Evolutionary conservation across 2,329 filamentous ascomycete genomes (phyloP).

Genomic region (Arthrobotrys iridis): DNA sequence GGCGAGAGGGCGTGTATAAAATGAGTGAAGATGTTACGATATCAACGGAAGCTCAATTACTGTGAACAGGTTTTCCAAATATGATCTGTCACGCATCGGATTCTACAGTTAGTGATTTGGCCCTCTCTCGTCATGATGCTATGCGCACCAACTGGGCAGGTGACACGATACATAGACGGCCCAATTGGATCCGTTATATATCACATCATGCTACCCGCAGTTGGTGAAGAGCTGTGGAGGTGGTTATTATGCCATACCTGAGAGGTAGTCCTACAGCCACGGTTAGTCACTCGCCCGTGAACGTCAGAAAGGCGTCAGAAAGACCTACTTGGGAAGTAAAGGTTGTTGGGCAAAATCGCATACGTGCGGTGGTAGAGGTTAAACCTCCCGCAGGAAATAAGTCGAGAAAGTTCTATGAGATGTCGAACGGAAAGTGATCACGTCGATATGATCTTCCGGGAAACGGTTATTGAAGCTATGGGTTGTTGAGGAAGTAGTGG

Average conservation of each 20-base stretch:
- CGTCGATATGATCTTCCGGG: conserved; percentile 35
- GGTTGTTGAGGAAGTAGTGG: conserved; percentile 31
- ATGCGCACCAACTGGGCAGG: conserved; percentile 54
- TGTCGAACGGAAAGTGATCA: conserved; percentile 4
- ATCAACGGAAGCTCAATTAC: conserved; percentile 57
- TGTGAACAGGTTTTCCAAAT: conserved; percentile 64
- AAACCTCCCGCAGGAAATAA: conserved; percentile 53
- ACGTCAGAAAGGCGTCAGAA: conserved; percentile 46
- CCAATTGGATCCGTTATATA: neutral
- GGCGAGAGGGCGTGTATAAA: conserved; percentile 28
- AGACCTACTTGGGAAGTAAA: conserved; percentile 84
- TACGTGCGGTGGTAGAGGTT: conserved; percentile 70
- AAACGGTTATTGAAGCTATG: conserved; percentile 13
- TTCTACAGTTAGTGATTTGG: neutral
- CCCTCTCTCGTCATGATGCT: neutral
- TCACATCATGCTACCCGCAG: neutral
- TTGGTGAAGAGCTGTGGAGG: conserved; percentile 41
- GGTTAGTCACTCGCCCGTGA: conserved; percentile 48
- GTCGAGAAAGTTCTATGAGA: conserved; percentile 7
- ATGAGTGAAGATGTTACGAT: conserved; percentile 55
- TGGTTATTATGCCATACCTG: conserved; percentile 68
- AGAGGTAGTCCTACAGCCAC: conserved; percentile 75
- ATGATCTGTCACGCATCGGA: conserved; percentile 60
- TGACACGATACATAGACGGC: neutral
- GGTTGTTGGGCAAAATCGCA: conserved; percentile 83